Base-by-base conservation (phyloP, 305 asterid genomes). In the Monarda citriodora region DNA sequence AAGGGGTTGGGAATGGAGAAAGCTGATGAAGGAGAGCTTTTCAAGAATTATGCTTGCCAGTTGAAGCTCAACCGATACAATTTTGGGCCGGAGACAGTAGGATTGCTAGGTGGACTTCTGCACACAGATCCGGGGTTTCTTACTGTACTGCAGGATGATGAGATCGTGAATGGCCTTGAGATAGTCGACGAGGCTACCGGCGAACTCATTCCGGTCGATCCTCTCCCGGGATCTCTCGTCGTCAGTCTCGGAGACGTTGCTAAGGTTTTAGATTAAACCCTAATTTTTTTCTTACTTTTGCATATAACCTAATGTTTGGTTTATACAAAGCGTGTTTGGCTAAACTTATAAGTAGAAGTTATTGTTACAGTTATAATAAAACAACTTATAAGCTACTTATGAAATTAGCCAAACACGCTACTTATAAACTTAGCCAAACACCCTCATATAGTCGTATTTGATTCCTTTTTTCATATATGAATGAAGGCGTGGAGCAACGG, bases 401-500 rank as follows among this genome's bases (percentile, higher is more conserved):
- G n/a, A n/a, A n/a, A n/a, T n/a, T n/a, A n/a, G n/a, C n/a, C n/a
- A n/a, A n/a, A n/a, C n/a, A n/a, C n/a, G n/a, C n/a, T n/a, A n/a
- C n/a, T n/a, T n/a, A n/a, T n/a, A n/a, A n/a, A n/a, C n/a, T n/a
- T n/a, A n/a, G n/a, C n/a, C n/a, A n/a, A n/a, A n/a, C n/a, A n/a
- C n/a, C n/a, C n/a, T n/a, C n/a, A n/a, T n/a, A n/a, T n/a, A n/a
- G n/a, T n/a, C n/a, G n/a, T n/a, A n/a, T n/a, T n/a, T n/a, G n/a
- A n/a, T n/a, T n/a, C n/a, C n/a, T n/a, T n/a, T n/a, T n/a, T 6
- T 20, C 8, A 37, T 46, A 8, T 38, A 38, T 13, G 1, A 8
- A 37, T 38, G 15, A 12, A 78, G 81, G 84, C 61, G n/a, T 78
- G 81, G 81, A 72, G 71, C 68, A 79, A 70, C 53, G 82, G 80